Conservation (phyloP, 306 rosid species). For the Lotus japonicus region DNA sequence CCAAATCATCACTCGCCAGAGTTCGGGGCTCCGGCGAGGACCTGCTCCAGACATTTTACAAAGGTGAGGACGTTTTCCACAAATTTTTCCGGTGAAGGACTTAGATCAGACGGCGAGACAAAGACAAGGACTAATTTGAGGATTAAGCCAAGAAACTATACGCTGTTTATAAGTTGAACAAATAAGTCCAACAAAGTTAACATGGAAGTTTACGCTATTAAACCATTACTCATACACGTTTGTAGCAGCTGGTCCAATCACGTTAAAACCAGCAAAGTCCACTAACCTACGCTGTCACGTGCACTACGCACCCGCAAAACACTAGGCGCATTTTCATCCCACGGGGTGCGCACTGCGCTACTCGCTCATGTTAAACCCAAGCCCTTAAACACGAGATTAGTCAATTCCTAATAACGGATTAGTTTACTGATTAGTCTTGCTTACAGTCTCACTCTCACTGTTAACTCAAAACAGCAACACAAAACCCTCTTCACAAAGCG, state of each 20-base stretch:
- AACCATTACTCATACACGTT: not conserved
- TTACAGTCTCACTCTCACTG: not conserved
- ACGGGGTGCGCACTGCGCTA: conserved; percentile 8
- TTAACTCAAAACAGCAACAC: not conserved
- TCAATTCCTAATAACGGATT: not conserved
- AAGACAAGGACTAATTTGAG: too few relatives aligned
- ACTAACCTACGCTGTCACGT: not conserved
- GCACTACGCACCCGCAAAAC: conserved; percentile 1
- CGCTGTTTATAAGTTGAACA: too few relatives aligned
- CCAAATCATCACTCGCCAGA: too few relatives aligned
- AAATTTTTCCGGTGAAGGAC: too few relatives aligned
- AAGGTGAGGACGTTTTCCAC: too few relatives aligned
- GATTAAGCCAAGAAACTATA: too few relatives aligned
- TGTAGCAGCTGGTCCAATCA: not conserved
- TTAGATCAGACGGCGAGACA: too few relatives aligned
- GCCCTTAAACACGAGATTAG: not conserved
- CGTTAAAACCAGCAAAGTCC: not conserved
- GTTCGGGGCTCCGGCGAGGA: too few relatives aligned
- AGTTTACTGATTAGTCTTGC: not conserved
- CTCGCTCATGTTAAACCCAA: not conserved
- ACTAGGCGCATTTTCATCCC: not conserved
- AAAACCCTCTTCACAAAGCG: not conserved
- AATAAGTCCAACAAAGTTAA: too few relatives aligned
- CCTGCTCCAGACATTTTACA: too few relatives aligned
- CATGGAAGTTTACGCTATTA: not conserved